Evolutionary conservation across 352 stramenopile genomes (phyloP).

Genomic region (Phytophthora pseudosyringae): DNA sequence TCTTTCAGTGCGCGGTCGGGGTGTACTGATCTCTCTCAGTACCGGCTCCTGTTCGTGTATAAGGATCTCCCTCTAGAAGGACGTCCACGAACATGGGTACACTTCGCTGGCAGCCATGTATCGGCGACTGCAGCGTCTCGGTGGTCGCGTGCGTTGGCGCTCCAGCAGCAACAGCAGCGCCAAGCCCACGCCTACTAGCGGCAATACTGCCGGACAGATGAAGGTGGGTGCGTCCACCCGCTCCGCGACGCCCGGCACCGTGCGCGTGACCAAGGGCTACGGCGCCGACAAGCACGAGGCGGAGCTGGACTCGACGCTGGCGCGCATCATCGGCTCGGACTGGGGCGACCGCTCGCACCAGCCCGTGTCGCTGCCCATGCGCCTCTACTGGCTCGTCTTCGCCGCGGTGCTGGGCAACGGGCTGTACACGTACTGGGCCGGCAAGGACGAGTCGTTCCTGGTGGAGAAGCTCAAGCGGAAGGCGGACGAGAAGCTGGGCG

Average conservation of each 20-base stretch:
- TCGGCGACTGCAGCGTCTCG: constrained; percentile 19
- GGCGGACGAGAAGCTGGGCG: constrained; percentile 57
- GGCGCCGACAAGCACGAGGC: constrained; percentile 44
- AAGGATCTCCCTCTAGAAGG: not conserved
- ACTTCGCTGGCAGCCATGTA: constrained; percentile 19
- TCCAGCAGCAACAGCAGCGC: constrained; percentile 35
- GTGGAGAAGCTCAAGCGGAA: constrained; percentile 64
- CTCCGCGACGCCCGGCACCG: constrained; percentile 36
- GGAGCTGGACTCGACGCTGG: constrained; percentile 63
- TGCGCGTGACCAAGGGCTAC: constrained; percentile 45
- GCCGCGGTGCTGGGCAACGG: constrained; percentile 63
- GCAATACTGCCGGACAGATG: not conserved
- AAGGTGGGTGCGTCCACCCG: constrained; percentile 11
- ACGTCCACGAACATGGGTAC: constrained; percentile 1
- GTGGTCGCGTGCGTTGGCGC: constrained; percentile 13
- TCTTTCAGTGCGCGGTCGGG: too few relatives aligned
- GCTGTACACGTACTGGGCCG: constrained; percentile 58
- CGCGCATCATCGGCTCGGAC: constrained; percentile 76
- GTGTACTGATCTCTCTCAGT: too few relatives aligned
- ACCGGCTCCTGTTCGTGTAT: not conserved
- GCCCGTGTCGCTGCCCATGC: constrained; percentile 70
- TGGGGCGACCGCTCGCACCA: constrained; percentile 77
- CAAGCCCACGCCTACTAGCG: constrained; percentile 13
- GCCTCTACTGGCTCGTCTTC: constrained; percentile 77
- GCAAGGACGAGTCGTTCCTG: constrained; percentile 63